Conservation (phyloP, 163 green algal species). For the Scenedesmus sp. region DNA sequence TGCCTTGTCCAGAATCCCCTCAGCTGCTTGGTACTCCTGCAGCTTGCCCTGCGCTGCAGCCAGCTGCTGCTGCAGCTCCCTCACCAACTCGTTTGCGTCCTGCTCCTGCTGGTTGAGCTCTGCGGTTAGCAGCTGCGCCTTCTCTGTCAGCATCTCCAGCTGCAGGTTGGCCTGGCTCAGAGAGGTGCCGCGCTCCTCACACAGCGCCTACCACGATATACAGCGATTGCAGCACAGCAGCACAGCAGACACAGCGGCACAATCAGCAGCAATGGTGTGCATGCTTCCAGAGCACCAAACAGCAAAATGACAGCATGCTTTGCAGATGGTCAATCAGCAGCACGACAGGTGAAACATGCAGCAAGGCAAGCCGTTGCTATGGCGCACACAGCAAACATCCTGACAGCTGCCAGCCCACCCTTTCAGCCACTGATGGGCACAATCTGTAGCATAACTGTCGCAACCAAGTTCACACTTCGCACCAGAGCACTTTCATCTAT, state of each 20-base stretch:
- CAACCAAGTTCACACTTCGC: not conserved
- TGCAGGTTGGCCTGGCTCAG: not conserved
- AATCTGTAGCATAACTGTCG: not conserved
- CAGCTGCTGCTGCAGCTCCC: constrained; percentile 23
- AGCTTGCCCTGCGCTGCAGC: constrained; percentile 7
- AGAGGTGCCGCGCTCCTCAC: constrained; percentile 25
- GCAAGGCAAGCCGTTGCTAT: too few relatives aligned
- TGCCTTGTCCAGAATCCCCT: constrained; percentile 8
- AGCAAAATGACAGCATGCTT: not conserved
- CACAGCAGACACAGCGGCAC: not conserved
- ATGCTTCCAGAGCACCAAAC: not conserved
- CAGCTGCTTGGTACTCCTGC: constrained; percentile 33
- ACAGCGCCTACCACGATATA: constrained; percentile 5
- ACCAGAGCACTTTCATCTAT: too few relatives aligned
- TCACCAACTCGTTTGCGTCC: not conserved
- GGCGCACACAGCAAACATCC: too few relatives aligned
- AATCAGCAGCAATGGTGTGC: not conserved
- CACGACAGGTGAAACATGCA: too few relatives aligned
- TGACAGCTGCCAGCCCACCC: not conserved
- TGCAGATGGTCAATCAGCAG: not conserved
- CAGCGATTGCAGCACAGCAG: not conserved
- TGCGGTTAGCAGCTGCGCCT: constrained; percentile 36
- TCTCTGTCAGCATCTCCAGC: constrained; percentile 45
- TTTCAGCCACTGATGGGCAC: too few relatives aligned
- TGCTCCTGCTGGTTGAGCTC: constrained; percentile 31